Conservation (phyloP, 192 early-diverging fungal genomes). For the Bifiguratus adelaidae region DNA sequence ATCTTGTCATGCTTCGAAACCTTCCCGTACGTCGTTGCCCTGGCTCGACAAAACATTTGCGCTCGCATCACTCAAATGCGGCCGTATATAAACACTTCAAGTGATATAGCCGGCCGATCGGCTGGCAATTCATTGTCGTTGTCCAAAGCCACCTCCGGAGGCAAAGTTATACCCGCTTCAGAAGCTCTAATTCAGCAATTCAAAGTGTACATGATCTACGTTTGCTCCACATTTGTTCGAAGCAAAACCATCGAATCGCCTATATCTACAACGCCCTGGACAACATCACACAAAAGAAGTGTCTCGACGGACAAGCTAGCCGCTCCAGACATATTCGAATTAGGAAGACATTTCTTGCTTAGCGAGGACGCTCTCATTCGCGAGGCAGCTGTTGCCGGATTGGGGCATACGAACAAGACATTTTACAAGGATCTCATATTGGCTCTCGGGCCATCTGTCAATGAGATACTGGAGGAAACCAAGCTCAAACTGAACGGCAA, state of each 20-base stretch:
- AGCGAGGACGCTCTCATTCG: conserved; percentile 57
- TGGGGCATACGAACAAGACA: conserved; percentile 52
- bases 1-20: conserved; percentile 47
- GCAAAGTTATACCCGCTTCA: conserved; percentile 26
- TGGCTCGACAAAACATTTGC: conserved; percentile 45
- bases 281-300: conserved; percentile 25
- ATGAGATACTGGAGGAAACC: conserved; percentile 49
- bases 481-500: conserved; percentile 37
- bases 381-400: conserved; percentile 48
- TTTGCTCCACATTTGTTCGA: conserved; percentile 50
- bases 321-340: conserved; percentile 50
- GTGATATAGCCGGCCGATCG: conserved; percentile 35
- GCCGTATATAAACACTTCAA: conserved; percentile 38
- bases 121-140: conserved; percentile 36
- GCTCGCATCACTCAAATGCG: conserved; percentile 52
- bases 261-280: conserved; percentile 17
- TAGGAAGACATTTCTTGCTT: conserved; percentile 51
- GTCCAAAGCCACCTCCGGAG: conserved; percentile 15
- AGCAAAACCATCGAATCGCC: conserved; percentile 25
- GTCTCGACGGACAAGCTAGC: conserved; percentile 32
- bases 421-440: conserved; percentile 59
- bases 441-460: conserved; percentile 49
- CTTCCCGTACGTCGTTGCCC: conserved; percentile 27
- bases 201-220: conserved; percentile 60
- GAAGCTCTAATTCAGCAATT: conserved; percentile 66